Percentiles rank a stretch among this genome's conserved stretches.
Conservation (phyloP, 805 yeast species). For the Metschnikowia proteae region DNA sequence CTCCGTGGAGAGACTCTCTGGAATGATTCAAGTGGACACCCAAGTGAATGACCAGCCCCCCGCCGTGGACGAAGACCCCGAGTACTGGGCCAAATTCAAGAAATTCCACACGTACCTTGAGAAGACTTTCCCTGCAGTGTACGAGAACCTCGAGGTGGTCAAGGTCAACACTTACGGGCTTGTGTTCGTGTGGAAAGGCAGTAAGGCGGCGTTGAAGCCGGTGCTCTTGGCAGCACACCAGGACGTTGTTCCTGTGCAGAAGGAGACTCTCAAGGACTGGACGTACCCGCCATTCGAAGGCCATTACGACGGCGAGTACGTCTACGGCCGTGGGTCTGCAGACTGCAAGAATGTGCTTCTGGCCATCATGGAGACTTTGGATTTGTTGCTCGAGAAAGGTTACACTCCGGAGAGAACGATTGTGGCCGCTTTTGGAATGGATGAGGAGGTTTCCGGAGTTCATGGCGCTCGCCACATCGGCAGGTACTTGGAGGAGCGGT, state of each 20-base stretch:
- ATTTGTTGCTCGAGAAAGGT: conserved; percentile 10
- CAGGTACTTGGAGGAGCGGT: conserved; percentile 13
- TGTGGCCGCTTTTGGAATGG: conserved; percentile 19
- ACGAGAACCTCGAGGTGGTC: conserved; percentile 30
- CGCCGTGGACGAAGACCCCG: conserved; percentile 15
- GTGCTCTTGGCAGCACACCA: conserved; percentile 38
- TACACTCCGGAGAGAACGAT: conserved; percentile 15
- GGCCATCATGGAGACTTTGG: conserved; percentile 18
- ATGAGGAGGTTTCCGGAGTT: conserved; percentile 19
- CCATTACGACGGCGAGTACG: conserved; percentile 25
- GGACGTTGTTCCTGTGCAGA: conserved; percentile 42
- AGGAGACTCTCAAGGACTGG: conserved; percentile 38
- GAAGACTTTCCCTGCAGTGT: conserved; percentile 31
- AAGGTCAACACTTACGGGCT: conserved; percentile 36
- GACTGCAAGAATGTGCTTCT: conserved; percentile 19
- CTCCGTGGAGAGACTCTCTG: conserved; percentile 14
- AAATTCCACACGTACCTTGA: conserved; percentile 30
- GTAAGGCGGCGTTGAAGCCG: conserved; percentile 28
- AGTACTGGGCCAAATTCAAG: conserved; percentile 19
- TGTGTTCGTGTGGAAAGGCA: conserved; percentile 38
- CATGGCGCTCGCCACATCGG: conserved; percentile 17
- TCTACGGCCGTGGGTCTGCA: conserved; percentile 20
- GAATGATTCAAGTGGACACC: conserved; percentile 18
- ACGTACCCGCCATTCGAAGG: conserved; percentile 38
- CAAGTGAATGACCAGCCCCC: conserved; percentile 19